phyloP scores from a whole-genome alignment of 192 early-diverging fungal genomes.

The Coemansia sp. region DNA sequence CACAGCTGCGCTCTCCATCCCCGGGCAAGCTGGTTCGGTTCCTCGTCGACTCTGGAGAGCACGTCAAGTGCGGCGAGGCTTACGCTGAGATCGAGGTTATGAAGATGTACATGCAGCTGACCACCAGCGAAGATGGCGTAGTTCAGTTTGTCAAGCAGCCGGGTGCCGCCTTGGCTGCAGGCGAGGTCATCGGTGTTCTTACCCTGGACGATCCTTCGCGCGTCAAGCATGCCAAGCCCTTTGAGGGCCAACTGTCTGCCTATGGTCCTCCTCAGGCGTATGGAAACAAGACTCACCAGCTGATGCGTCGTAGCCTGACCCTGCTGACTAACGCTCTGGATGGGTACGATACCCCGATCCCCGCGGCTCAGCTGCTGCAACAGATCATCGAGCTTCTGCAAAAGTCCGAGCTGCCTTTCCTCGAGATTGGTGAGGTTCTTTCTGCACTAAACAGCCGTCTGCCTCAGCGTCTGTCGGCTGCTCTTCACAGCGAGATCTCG shows the following conservation, averaged over 20 bases:
- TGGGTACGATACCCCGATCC: slow-evolving; percentile 77
- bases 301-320: slow-evolving; percentile 62
- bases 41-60: slow-evolving; percentile 90
- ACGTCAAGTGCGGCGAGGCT: slow-evolving; percentile 84
- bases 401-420: slow-evolving; percentile 80
- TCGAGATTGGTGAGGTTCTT: slow-evolving; percentile 76
- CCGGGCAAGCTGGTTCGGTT: slow-evolving; percentile 96
- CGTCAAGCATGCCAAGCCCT: slow-evolving; percentile 87
- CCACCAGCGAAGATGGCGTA: slow-evolving; percentile 86
- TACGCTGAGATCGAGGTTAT: slow-evolving; percentile 99
- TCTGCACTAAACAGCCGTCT: slow-evolving; percentile 84
- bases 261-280: slow-evolving; percentile 77
- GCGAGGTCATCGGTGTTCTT: slow-evolving; percentile 92
- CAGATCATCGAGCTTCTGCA: slow-evolving; percentile 73
- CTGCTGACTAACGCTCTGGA: slow-evolving; percentile 69
- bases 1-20: slow-evolving; percentile 91
- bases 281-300: slow-evolving; percentile 89
- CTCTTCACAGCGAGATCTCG: slow-evolving; percentile 53
- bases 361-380: slow-evolving; percentile 62
- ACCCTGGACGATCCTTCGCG: slow-evolving; percentile 91
- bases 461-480: slow-evolving; percentile 64
- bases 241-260: slow-evolving; percentile 68
- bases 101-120: slow-evolving; percentile 99
- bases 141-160: slow-evolving; percentile 88
- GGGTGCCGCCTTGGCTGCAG: slow-evolving; percentile 77